Base-by-base conservation (phyloP, 2,329 filamentous ascomycete species). In the Tricladium varicosporioides region DNA sequence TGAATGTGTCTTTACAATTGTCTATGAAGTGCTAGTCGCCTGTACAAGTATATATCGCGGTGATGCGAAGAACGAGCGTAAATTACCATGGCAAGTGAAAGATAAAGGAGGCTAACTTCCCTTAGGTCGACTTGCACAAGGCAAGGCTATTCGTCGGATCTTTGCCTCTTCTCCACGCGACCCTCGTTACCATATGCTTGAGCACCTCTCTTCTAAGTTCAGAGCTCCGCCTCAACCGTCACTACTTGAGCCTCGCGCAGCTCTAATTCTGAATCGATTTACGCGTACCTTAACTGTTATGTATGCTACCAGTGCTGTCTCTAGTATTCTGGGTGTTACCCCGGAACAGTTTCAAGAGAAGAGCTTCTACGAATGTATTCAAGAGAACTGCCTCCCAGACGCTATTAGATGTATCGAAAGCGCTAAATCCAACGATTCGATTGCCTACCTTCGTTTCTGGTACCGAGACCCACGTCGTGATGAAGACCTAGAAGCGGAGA, bases 391-490 rank as follows among this genome's bases (percentile, higher is more conserved):
- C 64, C 76, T 94, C 27, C 76, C 82, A 8, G 89, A 94, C 64
- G 90, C 90, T 2, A 84, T 93, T 33, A 82, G 84, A 60, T 92
- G 88, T 65, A 74, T 96, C 32, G 91, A 95, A 72, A 88, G 88
- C 63, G 91, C 91, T 18, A 96, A 96, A 70, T 87, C 88, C 27
- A 95, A 96, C 66, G 90, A 96, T 70, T 95, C 91, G 1, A 94
- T 95, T 66, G 91, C 91, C 1, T 95, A 96, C 67, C 78, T 96
- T 58, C 87, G 91, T 15, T 96, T 95, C 71, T 90, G 86, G 82
- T 93, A 89, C 67, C 82, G 89, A 53, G 87, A 94, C 69, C 90
- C 90, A 15, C 79, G 87, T 31, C 76, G 80, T 55, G 79, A 78
- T 27, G 79, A 81, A 54, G 78, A 82, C 51, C 73, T 79, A 10